Percentiles rank a stretch among this genome's conserved stretches.
Evolutionary conservation across 169 alveolate genomes (phyloP).

Genomic region (Perkinsus chesapeaki): DNA sequence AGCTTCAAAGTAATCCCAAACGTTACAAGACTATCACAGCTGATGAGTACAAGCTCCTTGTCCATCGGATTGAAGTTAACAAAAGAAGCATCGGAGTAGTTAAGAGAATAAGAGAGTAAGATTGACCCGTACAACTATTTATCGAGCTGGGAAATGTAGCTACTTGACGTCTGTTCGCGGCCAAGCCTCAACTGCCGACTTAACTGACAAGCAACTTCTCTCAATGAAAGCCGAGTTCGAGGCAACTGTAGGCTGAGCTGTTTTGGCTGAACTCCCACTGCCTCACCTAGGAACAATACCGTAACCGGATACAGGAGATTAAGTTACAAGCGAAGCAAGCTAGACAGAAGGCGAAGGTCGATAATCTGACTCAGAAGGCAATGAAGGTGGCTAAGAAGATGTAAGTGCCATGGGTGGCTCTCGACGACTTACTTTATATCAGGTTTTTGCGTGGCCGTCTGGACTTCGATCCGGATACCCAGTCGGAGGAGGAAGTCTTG

Average conservation of each 20-base stretch:
- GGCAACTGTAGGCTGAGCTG: neutral
- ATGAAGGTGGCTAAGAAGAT: neutral
- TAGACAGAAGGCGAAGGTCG: neutral
- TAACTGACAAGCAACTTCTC: neutral
- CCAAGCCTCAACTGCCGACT: neutral
- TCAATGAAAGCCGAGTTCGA: neutral
- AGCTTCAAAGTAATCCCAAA: neutral
- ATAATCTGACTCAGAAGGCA: neutral
- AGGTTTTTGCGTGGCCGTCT: neutral
- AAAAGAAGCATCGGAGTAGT: neutral
- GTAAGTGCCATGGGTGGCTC: neutral
- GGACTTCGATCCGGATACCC: neutral
- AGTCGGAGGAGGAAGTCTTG: neutral
- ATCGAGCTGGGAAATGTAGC: neutral
- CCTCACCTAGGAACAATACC: neutral
- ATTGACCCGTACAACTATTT: neutral
- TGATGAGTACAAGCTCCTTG: neutral
- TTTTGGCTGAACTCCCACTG: neutral
- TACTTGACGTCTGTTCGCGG: neutral
- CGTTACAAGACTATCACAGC: neutral
- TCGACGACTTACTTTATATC: neutral
- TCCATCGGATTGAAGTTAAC: neutral
- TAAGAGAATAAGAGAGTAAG: neutral
- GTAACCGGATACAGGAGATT: neutral
- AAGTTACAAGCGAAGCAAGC: neutral